Conservation (phyloP, 1,284 basidiomycete species). For the Crucibulum parvulum region DNA sequence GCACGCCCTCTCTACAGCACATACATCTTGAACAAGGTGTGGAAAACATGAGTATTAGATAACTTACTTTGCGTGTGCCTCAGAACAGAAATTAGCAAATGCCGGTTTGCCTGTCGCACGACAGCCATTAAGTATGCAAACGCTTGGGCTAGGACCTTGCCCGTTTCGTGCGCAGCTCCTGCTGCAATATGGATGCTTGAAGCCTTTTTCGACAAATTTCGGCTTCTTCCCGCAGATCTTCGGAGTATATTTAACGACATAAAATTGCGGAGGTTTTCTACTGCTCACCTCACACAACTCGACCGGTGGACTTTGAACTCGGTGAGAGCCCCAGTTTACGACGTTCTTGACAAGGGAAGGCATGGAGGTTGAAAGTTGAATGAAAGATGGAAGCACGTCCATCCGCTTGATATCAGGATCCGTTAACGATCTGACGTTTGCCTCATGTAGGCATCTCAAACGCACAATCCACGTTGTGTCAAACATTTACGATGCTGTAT, state of each 20-base stretch:
- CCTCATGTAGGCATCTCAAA: slow-evolving; percentile 29
- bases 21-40: neutral
- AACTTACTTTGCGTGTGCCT: slow-evolving; percentile 58
- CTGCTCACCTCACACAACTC: slow-evolving; percentile 53
- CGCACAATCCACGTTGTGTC: slow-evolving; percentile 38
- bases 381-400: slow-evolving; percentile 13
- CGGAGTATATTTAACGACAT: slow-evolving; percentile 2
- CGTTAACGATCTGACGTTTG: slow-evolving; percentile 24
- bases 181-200: slow-evolving; percentile 65
- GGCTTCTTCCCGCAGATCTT: slow-evolving; percentile 65
- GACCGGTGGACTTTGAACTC: slow-evolving; percentile 22
- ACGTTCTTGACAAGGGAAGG: slow-evolving; percentile 44
- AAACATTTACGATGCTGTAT: slow-evolving; percentile 15
- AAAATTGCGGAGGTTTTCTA: slow-evolving; percentile 1
- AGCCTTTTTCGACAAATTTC: slow-evolving; percentile 62
- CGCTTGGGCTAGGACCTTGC: slow-evolving; percentile 39
- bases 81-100: slow-evolving; percentile 60
- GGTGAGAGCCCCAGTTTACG: slow-evolving; percentile 42
- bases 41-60: neutral
- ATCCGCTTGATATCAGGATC: slow-evolving; percentile 19
- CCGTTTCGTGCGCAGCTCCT: slow-evolving; percentile 61
- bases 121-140: slow-evolving; percentile 55
- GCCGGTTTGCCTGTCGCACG: slow-evolving; percentile 52
- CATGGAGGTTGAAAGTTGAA: slow-evolving; percentile 33
- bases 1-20: slow-evolving; percentile 53